phyloP scores from a whole-genome alignment of 805 yeast species.

The Brettanomyces nanus region DNA sequence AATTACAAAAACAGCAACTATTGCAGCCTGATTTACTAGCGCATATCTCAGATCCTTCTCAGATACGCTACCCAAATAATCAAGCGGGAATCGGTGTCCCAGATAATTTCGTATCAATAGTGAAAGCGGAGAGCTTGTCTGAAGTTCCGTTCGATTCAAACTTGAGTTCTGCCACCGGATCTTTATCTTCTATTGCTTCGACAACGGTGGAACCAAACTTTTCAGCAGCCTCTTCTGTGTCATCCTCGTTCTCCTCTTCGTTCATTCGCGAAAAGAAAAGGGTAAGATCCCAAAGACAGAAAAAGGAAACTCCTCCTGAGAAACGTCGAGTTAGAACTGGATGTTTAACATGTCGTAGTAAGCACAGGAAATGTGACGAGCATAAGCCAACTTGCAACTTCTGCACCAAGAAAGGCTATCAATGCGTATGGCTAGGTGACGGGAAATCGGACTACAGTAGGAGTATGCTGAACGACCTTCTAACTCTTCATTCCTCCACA shows the following conservation, averaged over 20 bases:
- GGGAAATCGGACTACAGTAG: slow-evolving; percentile 1
- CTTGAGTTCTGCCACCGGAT: too few relatives aligned
- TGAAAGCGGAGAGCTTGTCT: too few relatives aligned
- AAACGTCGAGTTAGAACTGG: slow-evolving; percentile 35
- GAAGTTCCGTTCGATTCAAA: too few relatives aligned
- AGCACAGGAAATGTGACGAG: slow-evolving; percentile 52
- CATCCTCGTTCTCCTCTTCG: background rate
- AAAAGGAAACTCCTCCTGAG: slow-evolving; percentile 24
- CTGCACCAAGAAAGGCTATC: slow-evolving; percentile 31
- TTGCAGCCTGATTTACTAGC: too few relatives aligned
- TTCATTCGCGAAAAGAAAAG: background rate
- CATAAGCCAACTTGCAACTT: slow-evolving; percentile 42
- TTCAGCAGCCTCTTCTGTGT: background rate
- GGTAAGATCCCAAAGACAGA: slow-evolving; percentile 8
- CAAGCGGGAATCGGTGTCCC: too few relatives aligned
- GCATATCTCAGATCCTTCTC: too few relatives aligned
- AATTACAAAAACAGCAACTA: too few relatives aligned
- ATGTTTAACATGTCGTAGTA: slow-evolving; percentile 43
- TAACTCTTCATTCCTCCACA: background rate
- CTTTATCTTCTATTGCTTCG: too few relatives aligned
- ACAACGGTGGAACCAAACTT: too few relatives aligned
- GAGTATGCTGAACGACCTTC: background rate
- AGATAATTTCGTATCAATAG: too few relatives aligned
- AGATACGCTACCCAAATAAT: too few relatives aligned
- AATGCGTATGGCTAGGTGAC: slow-evolving; percentile 26